Percentiles rank a stretch among this genome's conserved stretches.
Evolutionary conservation across 2,329 filamentous ascomycete genomes (phyloP).

Genomic region (Sclerotiophoma versabilis): DNA sequence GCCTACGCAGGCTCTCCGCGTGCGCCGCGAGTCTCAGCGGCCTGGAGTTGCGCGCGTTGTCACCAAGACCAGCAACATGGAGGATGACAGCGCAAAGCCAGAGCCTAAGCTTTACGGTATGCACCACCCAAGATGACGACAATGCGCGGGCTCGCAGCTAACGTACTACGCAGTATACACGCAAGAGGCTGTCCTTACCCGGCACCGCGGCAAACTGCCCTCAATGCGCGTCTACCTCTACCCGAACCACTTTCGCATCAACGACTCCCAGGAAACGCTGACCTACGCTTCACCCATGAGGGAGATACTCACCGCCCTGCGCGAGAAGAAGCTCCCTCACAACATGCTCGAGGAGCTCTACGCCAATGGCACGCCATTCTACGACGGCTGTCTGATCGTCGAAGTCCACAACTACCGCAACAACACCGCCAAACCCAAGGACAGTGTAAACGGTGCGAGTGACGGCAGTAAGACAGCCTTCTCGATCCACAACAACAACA

Average conservation of each 20-base stretch:
- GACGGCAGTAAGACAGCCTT: constrained; percentile 71
- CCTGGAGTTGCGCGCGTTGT: constrained; percentile 43
- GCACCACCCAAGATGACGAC: background rate
- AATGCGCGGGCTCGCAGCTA: constrained; percentile 14
- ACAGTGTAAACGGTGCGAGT: constrained; percentile 56
- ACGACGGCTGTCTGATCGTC: constrained; percentile 91
- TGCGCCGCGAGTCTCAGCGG: constrained; percentile 53
- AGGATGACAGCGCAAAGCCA: constrained; percentile 38
- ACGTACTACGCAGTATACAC: constrained; percentile 66
- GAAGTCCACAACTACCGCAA: constrained; percentile 90
- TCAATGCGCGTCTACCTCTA: constrained; percentile 89
- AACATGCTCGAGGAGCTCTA: constrained; percentile 84
- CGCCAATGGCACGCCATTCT: constrained; percentile 77
- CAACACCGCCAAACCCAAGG: constrained; percentile 64
- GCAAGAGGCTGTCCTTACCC: constrained; percentile 80
- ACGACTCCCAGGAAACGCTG: constrained; percentile 92
- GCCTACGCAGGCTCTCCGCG: constrained; percentile 52
- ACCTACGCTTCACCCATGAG: constrained; percentile 92
- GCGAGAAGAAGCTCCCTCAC: constrained; percentile 80
- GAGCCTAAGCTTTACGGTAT: constrained; percentile 44
- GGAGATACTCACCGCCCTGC: constrained; percentile 78
- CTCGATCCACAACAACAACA: constrained; percentile 92
- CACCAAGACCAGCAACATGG: constrained; percentile 37
- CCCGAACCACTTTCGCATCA: constrained; percentile 79
- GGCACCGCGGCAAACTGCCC: constrained; percentile 74